Evolutionary conservation across 768 basidiomycete species (phyloP).

Genomic region (Leccinum sublutescens): DNA sequence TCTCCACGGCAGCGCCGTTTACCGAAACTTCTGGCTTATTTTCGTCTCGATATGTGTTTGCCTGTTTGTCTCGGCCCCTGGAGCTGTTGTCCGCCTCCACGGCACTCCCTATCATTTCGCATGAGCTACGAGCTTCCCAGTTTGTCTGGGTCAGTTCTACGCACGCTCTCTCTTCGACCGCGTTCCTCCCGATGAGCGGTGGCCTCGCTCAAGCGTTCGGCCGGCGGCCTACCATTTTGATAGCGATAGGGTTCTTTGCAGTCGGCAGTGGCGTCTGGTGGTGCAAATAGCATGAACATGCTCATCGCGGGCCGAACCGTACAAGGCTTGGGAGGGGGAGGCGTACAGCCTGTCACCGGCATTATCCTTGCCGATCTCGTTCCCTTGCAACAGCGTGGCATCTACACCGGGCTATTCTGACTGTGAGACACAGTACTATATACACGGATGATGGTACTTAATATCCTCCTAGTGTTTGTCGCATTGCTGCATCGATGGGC

Average conservation of each 20-base stretch:
- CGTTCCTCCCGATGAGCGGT: constrained; percentile 37
- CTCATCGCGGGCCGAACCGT: too few species aligned
- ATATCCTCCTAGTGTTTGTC: too few species aligned
- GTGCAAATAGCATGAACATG: too few species aligned
- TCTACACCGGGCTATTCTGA: too few species aligned
- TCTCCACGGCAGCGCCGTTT: not conserved
- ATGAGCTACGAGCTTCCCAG: constrained; percentile 25
- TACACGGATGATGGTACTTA: too few species aligned
- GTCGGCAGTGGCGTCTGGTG: constrained; percentile 36
- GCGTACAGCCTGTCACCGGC: too few species aligned
- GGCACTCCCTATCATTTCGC: constrained; percentile 35
- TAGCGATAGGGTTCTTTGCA: constrained; percentile 27
- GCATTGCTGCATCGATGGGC: too few species aligned
- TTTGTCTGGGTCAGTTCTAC: constrained; percentile 39
- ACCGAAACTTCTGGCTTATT: constrained; percentile 29
- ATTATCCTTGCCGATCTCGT: too few species aligned
- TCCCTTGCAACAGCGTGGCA: too few species aligned
- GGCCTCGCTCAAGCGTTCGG: constrained; percentile 32
- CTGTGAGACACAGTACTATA: too few species aligned
- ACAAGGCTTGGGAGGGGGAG: too few species aligned
- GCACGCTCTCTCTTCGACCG: constrained; percentile 37
- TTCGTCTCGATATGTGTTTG: constrained; percentile 25
- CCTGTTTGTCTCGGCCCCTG: constrained; percentile 28
- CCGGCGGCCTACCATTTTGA: constrained; percentile 26
- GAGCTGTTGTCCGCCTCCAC: constrained; percentile 29